Evolutionary conservation across 805 yeast genomes (phyloP), one percentile per base, ranked within the genome.

Genomic region (Saccharomycopsis guyanensis): DNA sequence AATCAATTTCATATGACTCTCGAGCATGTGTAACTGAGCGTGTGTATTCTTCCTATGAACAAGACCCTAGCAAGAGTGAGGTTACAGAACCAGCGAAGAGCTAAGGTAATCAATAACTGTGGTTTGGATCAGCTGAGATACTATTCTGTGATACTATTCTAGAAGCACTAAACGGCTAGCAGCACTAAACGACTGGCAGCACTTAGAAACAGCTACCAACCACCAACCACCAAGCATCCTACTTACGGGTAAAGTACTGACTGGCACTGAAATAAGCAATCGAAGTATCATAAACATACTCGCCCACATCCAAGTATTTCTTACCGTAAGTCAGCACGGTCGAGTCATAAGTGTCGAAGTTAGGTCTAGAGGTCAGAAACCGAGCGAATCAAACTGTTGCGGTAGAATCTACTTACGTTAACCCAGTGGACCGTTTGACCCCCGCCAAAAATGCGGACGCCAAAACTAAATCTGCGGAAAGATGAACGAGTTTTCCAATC

Each of bases 301-400:
- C 98, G n/a, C 98, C 98, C 24, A 81, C 59, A 43, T 78, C 83
- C 52, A 93, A 71, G 60, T 89, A 93, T 59, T 78, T 81, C 31
- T 66, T 65, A 3, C 81, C 68, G 55, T 78, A 79, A 33, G 68
- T 65, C 53, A 70, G 71, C 3, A 75, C 62, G 5, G 74, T 73
- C 16, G 66, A 64, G 10, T 65, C 63, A 16, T 79, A 56, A 1
- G 63, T 39, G 10, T 74, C 75, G 10, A 75, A 53, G 56, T 82
- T 75, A 31, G 81, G 79, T 1, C 47, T 44, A n/a, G 13, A 8
- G 18, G n/a, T n/a, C 23, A 10, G 2, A 38, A 34, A 34, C 8
- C 23, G 23, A 38, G 27, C 13, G 15, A 38, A 16, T 20, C 3
- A n/a, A n/a, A n/a, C n/a, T n/a, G n/a, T n/a, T n/a, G n/a, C n/a